Percentiles rank a stretch among this genome's conserved stretches.
phyloP scores from a whole-genome alignment of 2,329 filamentous ascomycete genomes.

The Aspergillus cejpii region DNA sequence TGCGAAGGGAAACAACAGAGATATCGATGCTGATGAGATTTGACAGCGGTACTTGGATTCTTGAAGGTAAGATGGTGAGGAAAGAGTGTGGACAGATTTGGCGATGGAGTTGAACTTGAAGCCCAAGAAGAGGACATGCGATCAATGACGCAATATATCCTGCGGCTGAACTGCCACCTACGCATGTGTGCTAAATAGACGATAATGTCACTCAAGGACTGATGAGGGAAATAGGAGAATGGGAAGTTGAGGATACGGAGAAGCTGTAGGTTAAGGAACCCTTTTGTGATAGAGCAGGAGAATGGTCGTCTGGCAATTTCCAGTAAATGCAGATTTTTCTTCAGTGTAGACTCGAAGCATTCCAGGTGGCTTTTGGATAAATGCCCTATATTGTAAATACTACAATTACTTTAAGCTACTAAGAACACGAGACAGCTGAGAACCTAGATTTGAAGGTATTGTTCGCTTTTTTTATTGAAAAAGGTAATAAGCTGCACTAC shows the following conservation, averaged over 20 bases:
- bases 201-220: neutral
- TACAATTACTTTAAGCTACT: neutral
- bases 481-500: slow-evolving; percentile 35
- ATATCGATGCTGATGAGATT: neutral
- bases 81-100: slow-evolving; percentile 1
- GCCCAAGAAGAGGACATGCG: slow-evolving; percentile 11
- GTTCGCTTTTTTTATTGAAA: slow-evolving; percentile 39
- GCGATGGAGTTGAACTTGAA: slow-evolving; percentile 11
- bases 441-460: slow-evolving; percentile 28
- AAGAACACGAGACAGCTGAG: neutral
- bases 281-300: no score
- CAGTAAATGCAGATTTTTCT: neutral
- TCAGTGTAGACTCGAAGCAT: no score
- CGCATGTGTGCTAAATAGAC: slow-evolving; percentile 6
- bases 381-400: neutral
- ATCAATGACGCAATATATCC: slow-evolving; percentile 23
- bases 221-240: neutral
- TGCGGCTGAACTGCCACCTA: slow-evolving; percentile 14
- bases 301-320: no score
- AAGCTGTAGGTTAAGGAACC: no score
- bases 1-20: neutral
- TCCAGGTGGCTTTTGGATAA: neutral
- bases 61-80: neutral
- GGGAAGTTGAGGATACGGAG: no score
- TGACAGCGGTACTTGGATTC: neutral